Evolutionary conservation across 345 rosid genomes (phyloP), one percentile per base, ranked within the genome.

Genomic region (Populus nigra): DNA sequence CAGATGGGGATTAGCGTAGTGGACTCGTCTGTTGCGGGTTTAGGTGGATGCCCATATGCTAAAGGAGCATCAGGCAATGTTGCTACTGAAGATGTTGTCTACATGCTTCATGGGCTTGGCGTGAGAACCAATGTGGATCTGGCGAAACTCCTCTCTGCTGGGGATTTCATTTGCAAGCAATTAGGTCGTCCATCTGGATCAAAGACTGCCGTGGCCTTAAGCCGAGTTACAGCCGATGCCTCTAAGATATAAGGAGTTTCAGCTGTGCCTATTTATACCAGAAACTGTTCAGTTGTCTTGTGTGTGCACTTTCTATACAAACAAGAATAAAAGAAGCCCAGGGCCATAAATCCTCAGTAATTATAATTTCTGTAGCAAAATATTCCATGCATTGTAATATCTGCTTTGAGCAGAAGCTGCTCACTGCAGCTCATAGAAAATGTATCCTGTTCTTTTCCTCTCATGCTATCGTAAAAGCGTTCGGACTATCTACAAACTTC

Each of bases 1-100:
- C 90, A 91, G 96, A 86, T 91, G 93, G 96, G 93, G 73, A 89
- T 91, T 66, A 87, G 89, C 86, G 82, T 81, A 13, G 88, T 91
- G 38, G 96, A 91, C 78, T 87, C 90, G 29, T 90, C 93, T 2
- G 71, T 91, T 10, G 88, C 92, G 1, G 93, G 96, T 17, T 82
- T 91, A 67, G 96, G 96, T 10, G 96, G 96, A 69, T 91, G 96
- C 74, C 96, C 96, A 23, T 91, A 90, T 78, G 96, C 96, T 8
- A 90, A 89, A 85, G 92, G 93, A 53, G 96, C 96, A 23, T 83
- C 96, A 0, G 96, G 96, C 67, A 91, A 91, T 77, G 96, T 90
- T 13, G 89, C 96, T 5, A 88, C 92, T 0, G 96, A 91, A 82
- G 93, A 91, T 69, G 92, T 91, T 17, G 88, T 91, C n/a, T 89